phyloP scores from a whole-genome alignment of 352 stramenopile species.

The Globisporangium camurandrum region DNA sequence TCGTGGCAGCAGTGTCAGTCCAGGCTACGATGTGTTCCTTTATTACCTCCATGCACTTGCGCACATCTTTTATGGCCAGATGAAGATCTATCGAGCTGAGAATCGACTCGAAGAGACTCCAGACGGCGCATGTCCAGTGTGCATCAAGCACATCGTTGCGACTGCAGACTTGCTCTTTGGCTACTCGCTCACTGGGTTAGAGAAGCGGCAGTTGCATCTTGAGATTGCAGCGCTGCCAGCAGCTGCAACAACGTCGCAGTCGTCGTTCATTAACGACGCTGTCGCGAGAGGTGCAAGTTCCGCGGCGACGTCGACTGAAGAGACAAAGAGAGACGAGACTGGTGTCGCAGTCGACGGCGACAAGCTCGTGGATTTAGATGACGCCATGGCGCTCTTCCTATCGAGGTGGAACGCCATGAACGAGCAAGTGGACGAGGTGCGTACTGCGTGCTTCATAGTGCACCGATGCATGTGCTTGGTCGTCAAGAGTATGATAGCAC shows the following conservation, averaged over 20 bases:
- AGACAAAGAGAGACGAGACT: background rate
- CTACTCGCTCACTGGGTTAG: conserved; percentile 26
- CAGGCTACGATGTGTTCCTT: conserved; percentile 53
- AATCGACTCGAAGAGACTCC: conserved; percentile 46
- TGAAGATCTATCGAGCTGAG: conserved; percentile 59
- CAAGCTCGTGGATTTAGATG: conserved; percentile 51
- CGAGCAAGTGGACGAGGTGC: conserved; percentile 47
- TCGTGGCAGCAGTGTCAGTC: background rate
- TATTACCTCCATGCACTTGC: conserved; percentile 60
- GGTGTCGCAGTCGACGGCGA: background rate
- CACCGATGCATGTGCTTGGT: too few species aligned
- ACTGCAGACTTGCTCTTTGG: conserved; percentile 36
- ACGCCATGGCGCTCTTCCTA: conserved; percentile 53
- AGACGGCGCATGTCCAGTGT: conserved; percentile 44
- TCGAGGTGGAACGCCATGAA: conserved; percentile 38
- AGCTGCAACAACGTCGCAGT: background rate
- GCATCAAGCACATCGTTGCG: conserved; percentile 17
- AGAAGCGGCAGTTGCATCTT: conserved; percentile 26
- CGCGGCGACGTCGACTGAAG: too few species aligned
- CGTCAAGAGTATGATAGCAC: too few species aligned
- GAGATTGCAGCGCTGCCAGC: conserved; percentile 26
- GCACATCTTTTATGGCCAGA: conserved; percentile 58
- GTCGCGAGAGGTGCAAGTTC: background rate
- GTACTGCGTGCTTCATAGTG: background rate
- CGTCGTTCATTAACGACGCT: background rate